Conservation (phyloP, 352 stramenopile species). For the Blastocystis hominis region DNA sequence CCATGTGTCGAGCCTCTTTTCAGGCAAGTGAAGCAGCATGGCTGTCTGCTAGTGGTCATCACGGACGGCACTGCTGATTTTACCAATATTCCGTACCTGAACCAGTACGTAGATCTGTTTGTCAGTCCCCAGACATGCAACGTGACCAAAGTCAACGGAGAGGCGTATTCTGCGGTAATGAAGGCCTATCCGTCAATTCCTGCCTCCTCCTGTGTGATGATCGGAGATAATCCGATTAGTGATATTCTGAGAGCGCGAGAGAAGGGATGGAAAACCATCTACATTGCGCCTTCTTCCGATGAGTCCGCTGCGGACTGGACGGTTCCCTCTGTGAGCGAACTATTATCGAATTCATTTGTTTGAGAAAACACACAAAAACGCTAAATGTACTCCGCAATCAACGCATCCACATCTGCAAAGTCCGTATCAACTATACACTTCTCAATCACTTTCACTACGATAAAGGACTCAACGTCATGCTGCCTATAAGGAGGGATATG, state of each 20-base stretch:
- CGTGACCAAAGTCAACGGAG: not conserved
- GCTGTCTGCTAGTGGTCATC: slow-evolving; percentile 6
- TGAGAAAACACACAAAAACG: not conserved
- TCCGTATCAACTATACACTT: slow-evolving; percentile 83
- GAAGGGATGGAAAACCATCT: slow-evolving; percentile 18
- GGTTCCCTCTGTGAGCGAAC: not conserved
- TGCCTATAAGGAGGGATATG: not conserved
- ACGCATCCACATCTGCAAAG: slow-evolving; percentile 12
- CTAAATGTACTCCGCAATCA: not conserved
- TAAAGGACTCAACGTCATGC: slow-evolving; percentile 30
- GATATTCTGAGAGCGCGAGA: slow-evolving; percentile 14
- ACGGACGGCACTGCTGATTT: slow-evolving; percentile 45
- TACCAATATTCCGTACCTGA: not conserved
- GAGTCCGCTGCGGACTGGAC: not conserved
- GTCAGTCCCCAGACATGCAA: slow-evolving; percentile 26
- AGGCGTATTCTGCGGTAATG: not conserved
- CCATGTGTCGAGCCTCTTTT: not conserved
- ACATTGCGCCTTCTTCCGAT: not conserved
- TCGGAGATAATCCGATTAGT: slow-evolving; percentile 44
- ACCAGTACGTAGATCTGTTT: not conserved
- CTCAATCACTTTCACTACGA: slow-evolving; percentile 81
- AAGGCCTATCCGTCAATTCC: not conserved
- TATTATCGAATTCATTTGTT: not conserved
- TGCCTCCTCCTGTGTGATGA: not conserved
- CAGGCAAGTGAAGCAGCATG: not conserved